Percentiles rank a stretch among this genome's conserved stretches.
Conservation (phyloP, 1,139 yeast species). For the Debaryomycetaceae sp. region DNA sequence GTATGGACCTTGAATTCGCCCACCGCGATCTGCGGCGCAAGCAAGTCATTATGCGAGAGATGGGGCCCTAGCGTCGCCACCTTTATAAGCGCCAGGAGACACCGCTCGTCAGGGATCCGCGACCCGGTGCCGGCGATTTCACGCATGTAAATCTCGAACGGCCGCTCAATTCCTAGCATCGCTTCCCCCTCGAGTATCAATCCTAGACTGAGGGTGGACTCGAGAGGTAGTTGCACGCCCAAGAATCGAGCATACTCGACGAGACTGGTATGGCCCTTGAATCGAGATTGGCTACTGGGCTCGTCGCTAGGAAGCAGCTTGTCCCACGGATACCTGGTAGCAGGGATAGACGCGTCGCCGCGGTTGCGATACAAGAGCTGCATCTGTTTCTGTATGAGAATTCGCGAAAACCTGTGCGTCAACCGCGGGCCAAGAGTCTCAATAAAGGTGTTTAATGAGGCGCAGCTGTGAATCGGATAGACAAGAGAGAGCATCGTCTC, state of each 20-base stretch:
- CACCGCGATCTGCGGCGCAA: conserved; percentile 53
- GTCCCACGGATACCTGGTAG: conserved; percentile 12
- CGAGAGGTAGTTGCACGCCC: conserved; percentile 8
- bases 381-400: conserved; percentile 22
- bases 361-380: conserved; percentile 12
- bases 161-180: conserved; percentile 5
- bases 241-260: conserved; percentile 16
- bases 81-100: conserved; percentile 33
- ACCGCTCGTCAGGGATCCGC: conserved; percentile 22
- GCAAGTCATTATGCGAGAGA: conserved; percentile 35
- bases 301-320: background rate
- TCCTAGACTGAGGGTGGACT: conserved; percentile 21
- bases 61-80: conserved; percentile 17
- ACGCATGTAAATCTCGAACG: conserved; percentile 7
- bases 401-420: conserved; percentile 5
- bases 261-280: conserved; percentile 6
- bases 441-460: conserved; percentile 12
- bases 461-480: conserved; percentile 14
- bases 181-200: conserved; percentile 38
- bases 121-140: background rate
- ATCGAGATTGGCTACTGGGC: too few relatives aligned
- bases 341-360: conserved; percentile 4
- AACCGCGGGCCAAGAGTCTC: conserved; percentile 4
- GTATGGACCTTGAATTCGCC: conserved; percentile 39
- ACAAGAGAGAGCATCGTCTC: conserved; percentile 19